These are phyloP conservation scores for Pythium coloratum DNA, from an alignment of 352 stramenopile genomes.

Conservation along the genomic window DNA sequence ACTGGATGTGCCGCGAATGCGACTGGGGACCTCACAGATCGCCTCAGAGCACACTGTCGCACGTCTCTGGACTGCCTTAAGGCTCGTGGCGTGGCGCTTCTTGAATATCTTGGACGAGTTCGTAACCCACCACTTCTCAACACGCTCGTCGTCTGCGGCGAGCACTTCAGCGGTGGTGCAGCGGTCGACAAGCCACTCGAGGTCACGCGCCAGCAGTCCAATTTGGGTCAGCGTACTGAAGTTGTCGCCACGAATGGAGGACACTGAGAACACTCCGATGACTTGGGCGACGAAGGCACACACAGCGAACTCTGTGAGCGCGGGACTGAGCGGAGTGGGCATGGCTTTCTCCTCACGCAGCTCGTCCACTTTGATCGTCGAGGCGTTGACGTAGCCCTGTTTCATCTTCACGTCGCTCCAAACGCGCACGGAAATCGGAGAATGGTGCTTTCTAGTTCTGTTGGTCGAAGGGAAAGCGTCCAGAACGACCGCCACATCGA, in stretches of 20 bases:
- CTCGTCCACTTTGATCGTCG: neutral
- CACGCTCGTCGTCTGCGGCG: neutral
- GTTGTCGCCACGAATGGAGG: neutral
- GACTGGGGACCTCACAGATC: conserved; percentile 3
- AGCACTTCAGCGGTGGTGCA: neutral
- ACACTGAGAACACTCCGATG: neutral
- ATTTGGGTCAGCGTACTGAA: neutral
- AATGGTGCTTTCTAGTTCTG: neutral
- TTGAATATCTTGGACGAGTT: neutral
- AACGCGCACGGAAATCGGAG: neutral
- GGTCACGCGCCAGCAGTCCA: conserved; percentile 1
- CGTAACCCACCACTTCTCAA: neutral
- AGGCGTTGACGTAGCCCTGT: neutral
- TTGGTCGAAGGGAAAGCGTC: neutral
- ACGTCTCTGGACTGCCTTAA: conserved; percentile 8
- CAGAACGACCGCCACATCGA: neutral
- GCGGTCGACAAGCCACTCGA: neutral
- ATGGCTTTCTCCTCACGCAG: neutral
- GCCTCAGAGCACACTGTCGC: conserved; percentile 10
- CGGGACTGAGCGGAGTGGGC: neutral
- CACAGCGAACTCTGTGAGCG: conserved; percentile 8
- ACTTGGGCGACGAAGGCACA: conserved; percentile 4
- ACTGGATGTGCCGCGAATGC: neutral
- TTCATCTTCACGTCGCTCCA: conserved; percentile 1
- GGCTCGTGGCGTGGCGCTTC: neutral